Evolutionary conservation across 2,329 filamentous ascomycete genomes (phyloP).

Genomic region (Ophioceras dolichostomum): DNA sequence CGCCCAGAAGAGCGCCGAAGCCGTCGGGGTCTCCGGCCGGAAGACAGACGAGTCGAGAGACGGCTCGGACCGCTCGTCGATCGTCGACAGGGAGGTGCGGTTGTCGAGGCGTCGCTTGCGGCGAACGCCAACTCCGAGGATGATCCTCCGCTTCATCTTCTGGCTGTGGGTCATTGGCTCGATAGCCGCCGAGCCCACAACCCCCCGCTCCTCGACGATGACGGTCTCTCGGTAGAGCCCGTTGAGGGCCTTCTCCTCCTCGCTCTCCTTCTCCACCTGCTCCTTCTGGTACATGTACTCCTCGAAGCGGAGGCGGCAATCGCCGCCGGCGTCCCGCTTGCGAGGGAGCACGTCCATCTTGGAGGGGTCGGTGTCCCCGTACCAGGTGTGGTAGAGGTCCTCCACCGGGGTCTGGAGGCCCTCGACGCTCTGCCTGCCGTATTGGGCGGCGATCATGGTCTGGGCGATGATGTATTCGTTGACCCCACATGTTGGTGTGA

Average conservation of each 20-base stretch:
- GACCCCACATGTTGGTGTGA: too few species aligned
- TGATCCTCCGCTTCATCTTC: neutral
- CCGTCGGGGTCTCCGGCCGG: too few species aligned
- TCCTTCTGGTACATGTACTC: neutral
- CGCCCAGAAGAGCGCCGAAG: neutral
- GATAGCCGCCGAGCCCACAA: too few species aligned
- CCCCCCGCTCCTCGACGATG: neutral
- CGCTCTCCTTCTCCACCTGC: neutral
- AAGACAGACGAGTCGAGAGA: slow-evolving; percentile 8
- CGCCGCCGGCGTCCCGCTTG: neutral
- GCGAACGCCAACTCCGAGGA: too few species aligned
- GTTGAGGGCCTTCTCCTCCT: neutral
- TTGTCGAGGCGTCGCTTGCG: neutral
- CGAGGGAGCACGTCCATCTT: slow-evolving; percentile 1
- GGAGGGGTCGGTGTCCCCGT: neutral
- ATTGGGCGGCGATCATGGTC: neutral
- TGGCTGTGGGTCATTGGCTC: neutral
- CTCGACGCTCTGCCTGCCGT: neutral
- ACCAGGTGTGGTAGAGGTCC: slow-evolving; percentile 1
- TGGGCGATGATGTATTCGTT: neutral
- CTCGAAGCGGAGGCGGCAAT: neutral
- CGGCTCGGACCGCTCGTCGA: slow-evolving; percentile 1
- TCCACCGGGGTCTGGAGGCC: neutral
- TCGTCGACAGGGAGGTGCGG: neutral
- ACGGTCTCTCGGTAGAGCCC: neutral